Percentiles rank a stretch among this genome's conserved stretches.
Evolutionary conservation across 2,329 filamentous ascomycete genomes (phyloP).

Genomic region (Phoma herbarum): DNA sequence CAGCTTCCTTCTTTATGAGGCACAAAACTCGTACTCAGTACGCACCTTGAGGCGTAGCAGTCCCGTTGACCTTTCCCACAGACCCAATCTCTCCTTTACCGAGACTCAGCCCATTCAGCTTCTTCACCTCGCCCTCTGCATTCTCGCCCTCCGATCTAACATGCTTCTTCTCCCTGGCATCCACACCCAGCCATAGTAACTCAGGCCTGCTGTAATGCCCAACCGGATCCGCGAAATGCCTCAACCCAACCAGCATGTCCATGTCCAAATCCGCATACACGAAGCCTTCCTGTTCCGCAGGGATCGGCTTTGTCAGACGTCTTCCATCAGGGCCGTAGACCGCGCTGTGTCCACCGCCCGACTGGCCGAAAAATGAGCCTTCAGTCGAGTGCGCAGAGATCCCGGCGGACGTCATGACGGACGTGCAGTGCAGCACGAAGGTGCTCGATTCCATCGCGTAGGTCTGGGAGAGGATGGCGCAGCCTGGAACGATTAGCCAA

Average conservation of each 20-base stretch:
- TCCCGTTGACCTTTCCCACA: neutral
- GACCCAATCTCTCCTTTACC: neutral
- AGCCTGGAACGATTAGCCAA: constrained; percentile 17
- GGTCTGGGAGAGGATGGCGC: constrained; percentile 56
- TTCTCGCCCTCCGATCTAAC: constrained; percentile 28
- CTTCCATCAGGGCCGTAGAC: constrained; percentile 62
- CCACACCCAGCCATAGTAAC: constrained; percentile 60
- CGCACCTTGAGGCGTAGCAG: neutral
- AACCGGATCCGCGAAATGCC: constrained; percentile 56
- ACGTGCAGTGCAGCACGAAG: constrained; percentile 64
- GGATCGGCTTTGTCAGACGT: constrained; percentile 53
- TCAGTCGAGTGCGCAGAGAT: constrained; percentile 56
- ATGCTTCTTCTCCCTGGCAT: constrained; percentile 44
- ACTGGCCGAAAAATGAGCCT: constrained; percentile 53
- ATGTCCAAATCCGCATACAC: constrained; percentile 63
- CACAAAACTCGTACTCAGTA: neutral
- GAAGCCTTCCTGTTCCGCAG: constrained; percentile 57
- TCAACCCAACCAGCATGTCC: constrained; percentile 52
- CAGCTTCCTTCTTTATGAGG: too few relatives aligned
- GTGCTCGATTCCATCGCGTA: constrained; percentile 66
- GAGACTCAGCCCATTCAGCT: neutral
- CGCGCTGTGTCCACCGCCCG: constrained; percentile 53
- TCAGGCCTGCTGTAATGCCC: constrained; percentile 64
- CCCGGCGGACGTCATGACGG: constrained; percentile 57
- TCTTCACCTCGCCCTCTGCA: neutral